Percentiles rank a stretch among this genome's conserved stretches.
Conservation (phyloP, 2,329 filamentous ascomycete species). For the Alternaria ethzedia region DNA sequence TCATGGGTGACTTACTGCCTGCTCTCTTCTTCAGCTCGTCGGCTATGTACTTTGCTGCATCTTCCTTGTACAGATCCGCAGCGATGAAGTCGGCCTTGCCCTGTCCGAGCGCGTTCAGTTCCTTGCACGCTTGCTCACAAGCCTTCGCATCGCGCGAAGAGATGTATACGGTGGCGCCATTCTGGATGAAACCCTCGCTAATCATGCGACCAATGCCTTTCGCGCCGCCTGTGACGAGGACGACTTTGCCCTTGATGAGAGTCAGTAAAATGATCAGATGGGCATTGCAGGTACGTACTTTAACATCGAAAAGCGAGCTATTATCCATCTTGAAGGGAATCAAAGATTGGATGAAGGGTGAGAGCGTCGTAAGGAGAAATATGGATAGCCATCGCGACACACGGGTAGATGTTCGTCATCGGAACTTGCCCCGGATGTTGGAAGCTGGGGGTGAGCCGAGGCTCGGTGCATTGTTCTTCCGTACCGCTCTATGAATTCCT, state of each 20-base stretch:
- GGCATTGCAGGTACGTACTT: slow-evolving; percentile 22
- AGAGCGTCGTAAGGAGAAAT: not conserved
- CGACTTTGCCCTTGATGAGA: slow-evolving; percentile 48
- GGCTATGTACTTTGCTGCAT: slow-evolving; percentile 64
- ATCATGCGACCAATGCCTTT: slow-evolving; percentile 74
- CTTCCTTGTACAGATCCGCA: slow-evolving; percentile 68
- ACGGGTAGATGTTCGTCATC: slow-evolving; percentile 7
- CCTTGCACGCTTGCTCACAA: slow-evolving; percentile 65
- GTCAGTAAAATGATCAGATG: not conserved
- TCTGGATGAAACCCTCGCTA: slow-evolving; percentile 67
- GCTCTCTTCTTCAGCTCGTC: slow-evolving; percentile 62
- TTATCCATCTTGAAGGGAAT: slow-evolving; percentile 41
- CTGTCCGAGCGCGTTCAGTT: slow-evolving; percentile 61
- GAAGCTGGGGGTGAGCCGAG: slow-evolving; percentile 37
- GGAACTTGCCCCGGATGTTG: slow-evolving; percentile 10
- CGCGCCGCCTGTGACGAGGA: slow-evolving; percentile 56
- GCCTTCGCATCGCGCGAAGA: slow-evolving; percentile 68
- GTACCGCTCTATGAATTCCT: not conserved
- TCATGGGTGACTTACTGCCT: slow-evolving; percentile 39
- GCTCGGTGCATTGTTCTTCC: slow-evolving; percentile 21
- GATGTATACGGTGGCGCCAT: slow-evolving; percentile 73
- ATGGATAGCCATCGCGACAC: slow-evolving; percentile 7
- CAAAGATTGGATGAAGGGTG: not conserved
- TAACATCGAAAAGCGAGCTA: slow-evolving; percentile 45
- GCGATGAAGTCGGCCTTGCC: slow-evolving; percentile 66